Evolutionary conservation across 1,284 basidiomycete genomes (phyloP), one percentile per base, ranked within the genome.

Genomic region (Phlebopus sp.): DNA sequence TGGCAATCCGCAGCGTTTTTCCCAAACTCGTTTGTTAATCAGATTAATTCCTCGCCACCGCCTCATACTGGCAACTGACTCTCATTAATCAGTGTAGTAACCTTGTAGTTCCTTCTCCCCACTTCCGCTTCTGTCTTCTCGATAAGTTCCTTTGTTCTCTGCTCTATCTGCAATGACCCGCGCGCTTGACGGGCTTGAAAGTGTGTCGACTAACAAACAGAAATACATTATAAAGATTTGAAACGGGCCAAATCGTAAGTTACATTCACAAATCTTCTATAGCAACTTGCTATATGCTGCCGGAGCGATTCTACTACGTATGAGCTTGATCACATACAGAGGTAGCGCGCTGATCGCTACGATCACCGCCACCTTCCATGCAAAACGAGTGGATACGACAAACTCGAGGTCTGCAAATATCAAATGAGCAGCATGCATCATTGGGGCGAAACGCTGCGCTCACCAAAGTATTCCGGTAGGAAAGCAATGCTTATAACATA

Each of bases 401-500:
- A 99, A 99, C 2, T 84, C 78, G 38, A 98, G 79, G 71, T 99
- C 96, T 97, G 31, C 37, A 11, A 39, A 9, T 31, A 17, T 11
- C 35, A 29, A 29, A 13, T 37, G 39, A 13, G 46, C 9, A 47
- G 21, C 34, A 6, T 8, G 37, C 21, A 30, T 42, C 21, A 23
- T 27, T 19, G 36, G 41, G 18, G 45, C 19, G n/a, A 44, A 9
- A 44, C 21, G 10, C 32, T 19, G 17, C 44, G 75, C 87, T 52
- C 47, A 96, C 94, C 94, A 66, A 99, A 99, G 69, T 94, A 99
- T 69, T 95, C 94, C 0, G 94, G 97, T 42, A 99, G 70, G 67
- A 99, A 92, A 0, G 86, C 83, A 59, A 99, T 97, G 64, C 92
- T 96, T 44, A 92, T 76, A 47, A 91, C 84, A 64, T 99, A 99